A percentile compares a stretch with the other conserved stretches of the same genome.
Evolutionary conservation across 2,329 filamentous ascomycete genomes (phyloP).

Genomic region (Biscogniauxia marginata): DNA sequence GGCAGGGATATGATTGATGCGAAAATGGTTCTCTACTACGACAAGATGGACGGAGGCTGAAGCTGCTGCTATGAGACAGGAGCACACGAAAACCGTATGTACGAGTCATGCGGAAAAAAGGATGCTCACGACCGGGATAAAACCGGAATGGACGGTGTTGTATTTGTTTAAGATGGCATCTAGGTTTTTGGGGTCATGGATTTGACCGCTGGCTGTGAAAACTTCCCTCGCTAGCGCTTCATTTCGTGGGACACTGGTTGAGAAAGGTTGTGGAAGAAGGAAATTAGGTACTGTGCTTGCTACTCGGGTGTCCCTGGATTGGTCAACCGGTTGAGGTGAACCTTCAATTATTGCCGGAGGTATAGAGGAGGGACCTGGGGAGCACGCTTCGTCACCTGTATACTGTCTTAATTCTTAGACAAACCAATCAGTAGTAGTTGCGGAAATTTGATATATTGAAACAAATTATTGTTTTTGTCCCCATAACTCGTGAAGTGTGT

Average conservation of each 20-base stretch:
- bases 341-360: constrained; percentile 3
- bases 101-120: constrained; percentile 2
- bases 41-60: not conserved
- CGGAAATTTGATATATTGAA: constrained; percentile 20
- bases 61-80: not conserved
- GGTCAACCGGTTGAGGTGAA: not conserved
- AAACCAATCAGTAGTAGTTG: constrained; percentile 23
- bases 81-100: constrained; percentile 1
- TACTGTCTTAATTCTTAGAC: constrained; percentile 25
- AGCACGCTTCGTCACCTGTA: constrained; percentile 12
- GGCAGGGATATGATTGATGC: not conserved
- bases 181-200: constrained; percentile 17
- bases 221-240: not conserved
- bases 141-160: constrained; percentile 17
- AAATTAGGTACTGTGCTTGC: not conserved
- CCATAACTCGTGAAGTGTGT: too few relatives aligned
- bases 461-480: too few relatives aligned
- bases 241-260: not conserved
- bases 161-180: constrained; percentile 25
- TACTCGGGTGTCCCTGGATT: not conserved
- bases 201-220: constrained; percentile 17
- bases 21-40: not conserved
- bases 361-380: not conserved
- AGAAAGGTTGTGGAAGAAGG: not conserved
- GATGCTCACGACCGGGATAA: constrained; percentile 4